Base-by-base conservation (phyloP, 2,329 filamentous ascomycete species). In the Fusarium sp. region DNA sequence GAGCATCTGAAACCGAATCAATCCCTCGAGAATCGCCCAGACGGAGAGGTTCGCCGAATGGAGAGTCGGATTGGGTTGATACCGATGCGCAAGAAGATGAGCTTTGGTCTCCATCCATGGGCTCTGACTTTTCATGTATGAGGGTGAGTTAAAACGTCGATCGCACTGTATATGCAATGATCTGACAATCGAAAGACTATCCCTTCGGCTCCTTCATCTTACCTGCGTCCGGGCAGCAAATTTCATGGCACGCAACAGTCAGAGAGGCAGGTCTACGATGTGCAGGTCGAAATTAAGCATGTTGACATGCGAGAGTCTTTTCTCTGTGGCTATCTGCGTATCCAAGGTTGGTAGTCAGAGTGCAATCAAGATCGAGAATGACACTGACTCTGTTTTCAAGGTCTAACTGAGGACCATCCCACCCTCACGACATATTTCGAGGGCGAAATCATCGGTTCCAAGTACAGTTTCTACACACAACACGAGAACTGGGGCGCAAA, bases 361-460 rank as follows among this genome's bases (percentile, higher is more conserved):
- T 46, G 62, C 25, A 18, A 19, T 33, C 28, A 42, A 50, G 32
- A 35, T 37, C 19, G 25, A 15, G 18, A 30, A 42, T 21, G 30
- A 42, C 37, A 33, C 68, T 67, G 77, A 81, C 32, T 65, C 25
- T 49, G 62, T 28, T 42, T 71, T 25, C 16, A 75, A 98, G 95
- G 95, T 59, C 87, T 99, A 21, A 98, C 96, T 1, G 93, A 97
- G 80, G 95, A 98, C 83, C 96, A 98, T 81, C 96, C 96, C 18
- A 98, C 95, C n/a, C 87, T 99, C 57, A 98, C 96, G 13, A 99
- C 96, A 3, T 99, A 97, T 81, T 99, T 99, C 78, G 96, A 98
- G 83, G 95, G 96, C 81, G 96, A 99, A 83, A 97, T 99, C 61
- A 98, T 99, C 74, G 96, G 96, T 54, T 92, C 91, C 64, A 97